Percentiles rank a stretch among this genome's conserved stretches.
Conservation (phyloP, 2,329 filamentous ascomycete genomes). For the Xylariaceae sp. region DNA sequence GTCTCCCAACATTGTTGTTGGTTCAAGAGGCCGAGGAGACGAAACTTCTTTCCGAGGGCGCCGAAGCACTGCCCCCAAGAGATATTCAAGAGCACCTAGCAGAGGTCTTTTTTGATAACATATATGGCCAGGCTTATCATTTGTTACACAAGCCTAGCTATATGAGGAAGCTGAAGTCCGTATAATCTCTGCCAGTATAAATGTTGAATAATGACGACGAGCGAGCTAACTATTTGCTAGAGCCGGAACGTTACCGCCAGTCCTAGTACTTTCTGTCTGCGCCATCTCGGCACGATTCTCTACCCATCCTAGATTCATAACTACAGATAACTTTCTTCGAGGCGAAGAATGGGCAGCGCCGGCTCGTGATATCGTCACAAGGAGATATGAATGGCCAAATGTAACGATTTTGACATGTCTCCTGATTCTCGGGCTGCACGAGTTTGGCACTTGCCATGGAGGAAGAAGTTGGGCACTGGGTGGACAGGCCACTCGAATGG, state of each 20-base stretch:
- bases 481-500: conserved; percentile 94
- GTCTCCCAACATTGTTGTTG: conserved; percentile 50
- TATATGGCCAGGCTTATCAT: conserved; percentile 94
- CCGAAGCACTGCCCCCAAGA: conserved; percentile 74
- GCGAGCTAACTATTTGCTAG: conserved; percentile 41
- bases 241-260: conserved; percentile 76
- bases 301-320: conserved; percentile 74
- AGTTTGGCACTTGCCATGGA: conserved; percentile 95
- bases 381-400: conserved; percentile 89
- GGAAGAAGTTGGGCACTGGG: conserved; percentile 94
- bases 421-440: conserved; percentile 82
- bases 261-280: conserved; percentile 89
- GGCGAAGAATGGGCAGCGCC: conserved; percentile 88
- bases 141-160: conserved; percentile 95
- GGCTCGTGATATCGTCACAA: conserved; percentile 82
- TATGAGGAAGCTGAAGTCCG: conserved; percentile 76
- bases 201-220: too few species aligned
- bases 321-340: conserved; percentile 74
- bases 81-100: conserved; percentile 91
- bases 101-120: conserved; percentile 91
- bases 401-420: conserved; percentile 93
- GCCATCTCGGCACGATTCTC: conserved; percentile 95
- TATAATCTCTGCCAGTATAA: conserved; percentile 23
- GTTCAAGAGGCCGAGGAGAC: conserved; percentile 68
- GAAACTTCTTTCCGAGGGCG: conserved; percentile 75